These are phyloP conservation scores for Angophora floribunda DNA, from an alignment of 345 rosid species.

Conservation along the genomic window DNA sequence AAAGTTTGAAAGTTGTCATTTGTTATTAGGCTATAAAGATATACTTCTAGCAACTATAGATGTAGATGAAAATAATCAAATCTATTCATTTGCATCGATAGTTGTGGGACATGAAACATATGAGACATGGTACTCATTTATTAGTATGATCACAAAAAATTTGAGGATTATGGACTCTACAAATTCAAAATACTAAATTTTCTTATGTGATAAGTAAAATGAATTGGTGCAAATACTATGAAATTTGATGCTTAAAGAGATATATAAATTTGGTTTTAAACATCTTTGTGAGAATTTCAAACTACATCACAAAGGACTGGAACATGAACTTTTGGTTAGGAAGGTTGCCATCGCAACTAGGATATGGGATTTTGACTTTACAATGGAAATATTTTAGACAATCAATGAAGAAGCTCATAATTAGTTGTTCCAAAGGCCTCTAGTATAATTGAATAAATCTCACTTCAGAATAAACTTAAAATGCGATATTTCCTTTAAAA, in stretches of 20 bases:
- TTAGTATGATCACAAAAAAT: no score
- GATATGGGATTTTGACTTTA: neutral
- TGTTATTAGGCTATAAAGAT: accelerated
- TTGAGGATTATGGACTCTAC: no score
- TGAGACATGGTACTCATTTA: no score
- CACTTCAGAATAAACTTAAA: no score
- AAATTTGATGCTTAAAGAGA: accelerated
- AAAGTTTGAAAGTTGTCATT: accelerated
- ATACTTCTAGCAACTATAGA: no score
- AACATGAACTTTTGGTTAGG: neutral
- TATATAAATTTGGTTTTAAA: no score
- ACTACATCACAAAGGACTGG: accelerated
- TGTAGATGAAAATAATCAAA: no score
- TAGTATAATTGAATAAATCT: neutral
- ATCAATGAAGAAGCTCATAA: neutral
- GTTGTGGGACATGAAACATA: accelerated
- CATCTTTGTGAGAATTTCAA: no score
- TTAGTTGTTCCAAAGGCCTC: neutral
- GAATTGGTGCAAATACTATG: neutral
- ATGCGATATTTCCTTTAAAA: accelerated
- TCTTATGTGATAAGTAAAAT: no score
- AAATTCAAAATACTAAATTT: no score
- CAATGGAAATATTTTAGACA: no score
- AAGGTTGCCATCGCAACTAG: neutral
- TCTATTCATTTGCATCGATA: neutral